Evolutionary conservation across 73 alveolate genomes (phyloP).

Genomic region (Tetrahymena elliotti): DNA sequence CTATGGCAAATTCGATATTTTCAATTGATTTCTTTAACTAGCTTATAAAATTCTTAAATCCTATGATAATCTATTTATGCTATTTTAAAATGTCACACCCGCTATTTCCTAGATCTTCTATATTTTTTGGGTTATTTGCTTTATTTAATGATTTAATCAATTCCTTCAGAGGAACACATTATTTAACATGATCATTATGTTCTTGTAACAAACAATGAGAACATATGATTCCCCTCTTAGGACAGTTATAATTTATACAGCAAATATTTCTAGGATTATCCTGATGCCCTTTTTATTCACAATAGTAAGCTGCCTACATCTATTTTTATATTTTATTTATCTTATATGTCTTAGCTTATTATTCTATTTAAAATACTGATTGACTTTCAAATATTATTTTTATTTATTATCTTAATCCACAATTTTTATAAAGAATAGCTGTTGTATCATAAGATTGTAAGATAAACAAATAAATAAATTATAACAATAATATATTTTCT

Average conservation of each 20-base stretch:
- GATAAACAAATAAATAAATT: too few species aligned
- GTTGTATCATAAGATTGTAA: not conserved
- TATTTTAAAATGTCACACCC: not conserved
- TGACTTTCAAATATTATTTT: not conserved
- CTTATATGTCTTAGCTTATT: not conserved
- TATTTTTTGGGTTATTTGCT: not conserved
- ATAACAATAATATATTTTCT: too few species aligned
- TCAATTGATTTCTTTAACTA: not conserved
- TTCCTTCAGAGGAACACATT: not conserved
- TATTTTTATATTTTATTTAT: not conserved
- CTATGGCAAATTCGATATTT: not conserved
- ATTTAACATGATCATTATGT: not conserved
- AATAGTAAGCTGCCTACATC: not conserved
- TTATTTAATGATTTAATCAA: not conserved
- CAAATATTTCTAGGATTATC: not conserved
- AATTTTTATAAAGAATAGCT: not conserved
- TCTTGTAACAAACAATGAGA: not conserved
- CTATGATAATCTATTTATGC: not conserved
- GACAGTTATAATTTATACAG: not conserved
- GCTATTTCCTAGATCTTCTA: not conserved
- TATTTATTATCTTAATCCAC: not conserved
- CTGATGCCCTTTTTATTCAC: not conserved
- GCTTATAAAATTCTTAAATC: not conserved
- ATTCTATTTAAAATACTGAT: not conserved
- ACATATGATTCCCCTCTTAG: not conserved